These are phyloP conservation scores for Sisymbrium irio DNA, from an alignment of 345 rosid genomes.

Conservation along the genomic window DNA sequence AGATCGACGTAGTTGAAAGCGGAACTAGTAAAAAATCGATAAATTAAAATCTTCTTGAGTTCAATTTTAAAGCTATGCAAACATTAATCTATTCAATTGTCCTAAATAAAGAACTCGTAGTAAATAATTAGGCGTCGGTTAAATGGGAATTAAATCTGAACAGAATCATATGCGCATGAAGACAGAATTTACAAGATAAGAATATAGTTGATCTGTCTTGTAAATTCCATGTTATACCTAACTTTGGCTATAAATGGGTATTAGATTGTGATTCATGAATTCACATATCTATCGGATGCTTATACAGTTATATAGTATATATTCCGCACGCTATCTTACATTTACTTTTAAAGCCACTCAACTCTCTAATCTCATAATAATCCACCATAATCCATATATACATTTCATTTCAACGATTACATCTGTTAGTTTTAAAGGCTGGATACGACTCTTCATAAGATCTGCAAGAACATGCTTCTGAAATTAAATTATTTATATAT, in stretches of 20 bases:
- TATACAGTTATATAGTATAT: background rate
- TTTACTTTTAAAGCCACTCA: slow-evolving; percentile 10
- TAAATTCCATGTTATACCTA: slow-evolving; percentile 12
- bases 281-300: background rate
- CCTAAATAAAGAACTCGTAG: background rate
- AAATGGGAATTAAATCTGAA: background rate
- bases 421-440: background rate
- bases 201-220: background rate
- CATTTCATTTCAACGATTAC: background rate
- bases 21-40: background rate
- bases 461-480: background rate
- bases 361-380: slow-evolving; percentile 18
- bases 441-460: background rate
- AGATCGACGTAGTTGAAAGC: background rate
- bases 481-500: background rate
- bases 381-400: background rate
- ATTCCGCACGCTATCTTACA: slow-evolving; percentile 1
- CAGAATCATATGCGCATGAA: background rate
- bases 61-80: background rate
- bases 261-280: slow-evolving; percentile 10
- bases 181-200: background rate
- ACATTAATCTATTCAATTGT: background rate
- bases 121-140: background rate
- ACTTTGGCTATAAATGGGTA: background rate
- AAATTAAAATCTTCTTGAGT: background rate